phyloP scores from a whole-genome alignment of 177 flowering plant genomes.

The Vitis hybrid region DNA sequence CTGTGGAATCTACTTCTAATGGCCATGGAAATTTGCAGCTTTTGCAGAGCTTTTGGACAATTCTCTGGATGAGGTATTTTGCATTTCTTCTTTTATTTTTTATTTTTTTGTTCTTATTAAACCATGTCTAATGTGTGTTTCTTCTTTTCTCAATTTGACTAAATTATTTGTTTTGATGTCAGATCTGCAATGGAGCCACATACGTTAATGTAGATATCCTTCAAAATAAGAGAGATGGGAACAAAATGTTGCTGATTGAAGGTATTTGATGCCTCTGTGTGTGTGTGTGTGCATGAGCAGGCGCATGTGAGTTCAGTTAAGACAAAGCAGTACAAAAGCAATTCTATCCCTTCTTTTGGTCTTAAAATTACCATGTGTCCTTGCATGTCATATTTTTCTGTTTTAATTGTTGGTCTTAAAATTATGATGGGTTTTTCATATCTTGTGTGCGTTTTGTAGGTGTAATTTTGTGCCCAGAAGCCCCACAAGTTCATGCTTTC shows the following conservation, averaged over 20 bases:
- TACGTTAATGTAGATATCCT: conserved; percentile 44
- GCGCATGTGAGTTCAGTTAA: no score
- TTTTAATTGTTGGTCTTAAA: no score
- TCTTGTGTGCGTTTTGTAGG: no score
- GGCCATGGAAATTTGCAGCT: conserved; percentile 43
- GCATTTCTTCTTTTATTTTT: neutral
- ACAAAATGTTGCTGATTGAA: conserved; percentile 64
- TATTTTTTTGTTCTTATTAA: neutral
- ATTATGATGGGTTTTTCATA: no score
- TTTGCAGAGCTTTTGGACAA: conserved; percentile 89
- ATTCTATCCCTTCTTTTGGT: no score
- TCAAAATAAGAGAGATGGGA: conserved; percentile 48
- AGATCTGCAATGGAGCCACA: no score
- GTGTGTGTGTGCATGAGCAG: no score
- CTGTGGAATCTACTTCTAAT: neutral
- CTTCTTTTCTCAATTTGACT: neutral
- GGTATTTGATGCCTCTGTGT: conserved; percentile 32
- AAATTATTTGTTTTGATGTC: neutral
- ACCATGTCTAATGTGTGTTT: neutral
- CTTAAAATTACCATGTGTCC: no score
- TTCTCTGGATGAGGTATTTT: conserved; percentile 47
- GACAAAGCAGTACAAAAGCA: no score
- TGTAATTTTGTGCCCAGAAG: no score
- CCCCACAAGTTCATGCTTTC: no score
- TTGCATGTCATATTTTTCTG: no score